Conservation (phyloP, 2,329 filamentous ascomycete genomes). For the Rutstroemia sp. region DNA sequence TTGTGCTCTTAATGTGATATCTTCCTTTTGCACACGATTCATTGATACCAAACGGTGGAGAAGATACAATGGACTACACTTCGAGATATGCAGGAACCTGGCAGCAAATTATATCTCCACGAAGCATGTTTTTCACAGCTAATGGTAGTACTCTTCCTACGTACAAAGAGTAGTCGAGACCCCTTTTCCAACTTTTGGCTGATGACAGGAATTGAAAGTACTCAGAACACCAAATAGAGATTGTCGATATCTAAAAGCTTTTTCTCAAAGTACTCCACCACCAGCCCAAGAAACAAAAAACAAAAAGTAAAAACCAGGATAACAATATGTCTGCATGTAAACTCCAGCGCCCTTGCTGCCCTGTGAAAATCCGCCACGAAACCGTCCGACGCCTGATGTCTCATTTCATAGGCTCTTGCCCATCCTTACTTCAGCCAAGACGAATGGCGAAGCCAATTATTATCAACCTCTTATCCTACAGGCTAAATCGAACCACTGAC, state of each 20-base stretch:
- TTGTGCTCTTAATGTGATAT: too few relatives aligned
- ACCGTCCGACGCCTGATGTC: constrained; percentile 25
- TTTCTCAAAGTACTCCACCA: constrained; percentile 2
- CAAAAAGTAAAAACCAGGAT: neutral
- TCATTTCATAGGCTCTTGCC: constrained; percentile 22
- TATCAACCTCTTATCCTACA: constrained; percentile 27
- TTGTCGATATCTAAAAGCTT: constrained; percentile 9
- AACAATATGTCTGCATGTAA: constrained; percentile 4
- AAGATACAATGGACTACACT: too few relatives aligned
- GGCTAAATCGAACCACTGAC: constrained; percentile 14
- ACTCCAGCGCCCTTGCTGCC: constrained; percentile 24
- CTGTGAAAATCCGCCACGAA: constrained; percentile 23
- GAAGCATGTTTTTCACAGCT: neutral
- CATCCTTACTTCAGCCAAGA: constrained; percentile 25
- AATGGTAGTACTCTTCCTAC: neutral
- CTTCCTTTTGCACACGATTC: too few relatives aligned
- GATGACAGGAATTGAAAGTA: constrained; percentile 1
- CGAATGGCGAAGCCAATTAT: constrained; percentile 15
- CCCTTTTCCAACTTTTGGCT: neutral
- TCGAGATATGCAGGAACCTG: too few relatives aligned
- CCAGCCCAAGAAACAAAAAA: constrained; percentile 7
- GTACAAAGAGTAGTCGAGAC: neutral
- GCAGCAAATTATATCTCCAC: too few relatives aligned
- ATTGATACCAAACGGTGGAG: too few relatives aligned
- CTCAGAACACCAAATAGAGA: constrained; percentile 1